Conservation (phyloP, 495 filamentous ascomycete species). For the Amniculicola lignicola region DNA sequence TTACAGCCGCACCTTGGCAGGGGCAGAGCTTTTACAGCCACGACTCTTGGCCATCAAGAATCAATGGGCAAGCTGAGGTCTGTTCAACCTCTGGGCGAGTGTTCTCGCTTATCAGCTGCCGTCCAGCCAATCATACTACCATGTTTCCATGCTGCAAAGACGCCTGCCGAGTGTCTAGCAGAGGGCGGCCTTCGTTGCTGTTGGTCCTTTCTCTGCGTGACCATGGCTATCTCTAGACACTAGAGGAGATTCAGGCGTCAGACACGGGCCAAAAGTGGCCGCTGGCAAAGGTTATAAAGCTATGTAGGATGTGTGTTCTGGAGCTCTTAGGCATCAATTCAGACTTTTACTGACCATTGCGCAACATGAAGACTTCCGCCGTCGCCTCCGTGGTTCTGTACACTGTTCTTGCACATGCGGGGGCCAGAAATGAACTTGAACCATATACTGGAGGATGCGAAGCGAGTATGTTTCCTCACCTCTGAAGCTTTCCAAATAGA, state of each 20-base stretch:
- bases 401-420: neutral
- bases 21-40: neutral
- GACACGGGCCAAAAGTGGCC: conserved; percentile 2
- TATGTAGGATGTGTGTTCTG: neutral
- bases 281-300: too few relatives aligned
- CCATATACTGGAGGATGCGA: neutral
- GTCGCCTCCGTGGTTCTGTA: neutral
- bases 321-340: neutral
- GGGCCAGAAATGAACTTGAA: neutral
- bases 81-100: too few relatives aligned
- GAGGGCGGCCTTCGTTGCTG: too few relatives aligned
- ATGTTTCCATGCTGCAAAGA: too few relatives aligned
- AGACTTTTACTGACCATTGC: neutral
- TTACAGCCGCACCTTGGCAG: conserved; percentile 6
- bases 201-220: neutral
- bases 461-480: neutral
- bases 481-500: neutral
- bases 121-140: neutral
- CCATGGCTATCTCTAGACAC: neutral
- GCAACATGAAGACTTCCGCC: neutral
- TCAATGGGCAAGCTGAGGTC: neutral
- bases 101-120: neutral
- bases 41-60: neutral
- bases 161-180: too few relatives aligned
- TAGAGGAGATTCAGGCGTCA: neutral